Evolutionary conservation across 2,329 filamentous ascomycete genomes (phyloP), one percentile per base, ranked within the genome.

Genomic region (Cryphonectria naterciae): DNA sequence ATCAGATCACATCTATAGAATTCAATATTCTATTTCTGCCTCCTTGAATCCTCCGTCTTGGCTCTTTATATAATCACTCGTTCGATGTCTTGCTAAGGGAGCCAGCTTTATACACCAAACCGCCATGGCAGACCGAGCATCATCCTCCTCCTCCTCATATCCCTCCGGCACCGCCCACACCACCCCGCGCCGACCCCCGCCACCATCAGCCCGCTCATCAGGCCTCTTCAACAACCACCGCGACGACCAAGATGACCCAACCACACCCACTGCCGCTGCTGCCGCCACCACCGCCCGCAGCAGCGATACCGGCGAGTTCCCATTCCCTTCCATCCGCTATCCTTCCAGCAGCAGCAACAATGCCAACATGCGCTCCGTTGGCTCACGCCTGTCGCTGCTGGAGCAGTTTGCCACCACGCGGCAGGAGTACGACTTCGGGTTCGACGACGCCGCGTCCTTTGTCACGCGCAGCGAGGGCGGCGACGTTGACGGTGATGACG

Each of bases 391-490:
- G 77, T 86, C 84, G 2, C 78, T 86, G 63, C 81, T 80, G 62
- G 83, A 85, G 61, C 83, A 86, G 69, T 86, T 86, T 70, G 83
- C 84, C 28, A 77, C 82, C 49, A 86, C 84, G 7, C 78, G 83
- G 43, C 79, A 79, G 64, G 84, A 85, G 71, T 83, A 82, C 65
- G 83, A 85, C 64, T 83, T 85, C 67, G 84, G 80, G 74, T 84
- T 83, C 69, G 84, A 86, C 74, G 84, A 86, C 72, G 81, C 78
- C 28, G 84, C 82, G 56, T 85, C 83, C 25, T 76, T 84, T 60
- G 77, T 82, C 68, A 82, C 83, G 37, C 77, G 78, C 56, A 75
- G 75, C 54, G 66, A 49, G 15, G 49, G 28, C 32, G 56, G 35
- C 22, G 54, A 17, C 15, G 54, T 10, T 15, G 65, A 61, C 1